Evolutionary conservation across 2,329 filamentous ascomycete species (phyloP).

Genomic region (Colletotrichum sp.): DNA sequence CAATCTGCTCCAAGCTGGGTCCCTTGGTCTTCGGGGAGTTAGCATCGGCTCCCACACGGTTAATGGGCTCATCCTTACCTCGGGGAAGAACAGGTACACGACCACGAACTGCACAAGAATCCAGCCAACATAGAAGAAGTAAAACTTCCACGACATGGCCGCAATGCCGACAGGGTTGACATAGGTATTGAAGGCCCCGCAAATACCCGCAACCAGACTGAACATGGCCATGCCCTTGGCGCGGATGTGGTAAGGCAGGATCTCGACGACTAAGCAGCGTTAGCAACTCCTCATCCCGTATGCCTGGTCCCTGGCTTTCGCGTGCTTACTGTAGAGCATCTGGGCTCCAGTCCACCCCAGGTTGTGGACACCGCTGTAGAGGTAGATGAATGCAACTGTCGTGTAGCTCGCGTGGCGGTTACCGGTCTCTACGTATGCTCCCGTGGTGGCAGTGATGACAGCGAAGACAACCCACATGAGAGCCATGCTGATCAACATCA

Average conservation of each 20-base stretch:
- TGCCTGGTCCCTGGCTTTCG: neutral
- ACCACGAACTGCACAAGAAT: conserved; percentile 40
- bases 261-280: conserved; percentile 38
- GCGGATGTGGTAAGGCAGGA: conserved; percentile 58
- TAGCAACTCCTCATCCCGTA: neutral
- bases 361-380: conserved; percentile 20
- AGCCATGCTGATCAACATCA: conserved; percentile 19
- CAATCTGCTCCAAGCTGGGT: conserved; percentile 23
- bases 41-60: neutral
- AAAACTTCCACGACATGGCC: conserved; percentile 57
- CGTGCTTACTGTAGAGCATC: conserved; percentile 14
- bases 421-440: conserved; percentile 14
- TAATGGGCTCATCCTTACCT: neutral
- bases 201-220: conserved; percentile 13
- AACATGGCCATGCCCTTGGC: conserved; percentile 51
- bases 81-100: conserved; percentile 33
- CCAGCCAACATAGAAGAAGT: conserved; percentile 57
- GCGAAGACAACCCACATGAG: conserved; percentile 19
- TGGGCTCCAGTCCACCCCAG: conserved; percentile 19
- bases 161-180: conserved; percentile 60
- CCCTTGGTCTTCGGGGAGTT: conserved; percentile 22
- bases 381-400: conserved; percentile 13
- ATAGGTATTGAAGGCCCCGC: conserved; percentile 31
- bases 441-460: conserved; percentile 9
- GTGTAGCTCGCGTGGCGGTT: conserved; percentile 10